phyloP scores from a whole-genome alignment of 1,284 basidiomycete species.

The Fomitopsis schrenkii region DNA sequence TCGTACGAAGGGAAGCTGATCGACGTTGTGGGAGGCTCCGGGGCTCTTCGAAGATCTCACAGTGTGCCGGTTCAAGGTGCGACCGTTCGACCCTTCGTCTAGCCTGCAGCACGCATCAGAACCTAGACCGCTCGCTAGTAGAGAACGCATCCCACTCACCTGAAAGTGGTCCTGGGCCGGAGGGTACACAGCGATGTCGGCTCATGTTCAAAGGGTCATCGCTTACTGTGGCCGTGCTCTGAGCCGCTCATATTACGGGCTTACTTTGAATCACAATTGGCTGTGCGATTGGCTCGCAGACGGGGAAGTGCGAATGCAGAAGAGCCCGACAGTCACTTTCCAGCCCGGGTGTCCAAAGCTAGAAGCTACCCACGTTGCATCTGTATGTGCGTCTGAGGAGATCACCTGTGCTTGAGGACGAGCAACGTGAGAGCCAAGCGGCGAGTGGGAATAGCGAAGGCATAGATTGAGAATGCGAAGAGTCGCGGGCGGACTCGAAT shows the following conservation, averaged over 20 bases:
- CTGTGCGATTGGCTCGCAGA: background rate
- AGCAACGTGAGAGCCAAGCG: background rate
- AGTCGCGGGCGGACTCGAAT: conserved; percentile 3
- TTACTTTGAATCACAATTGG: background rate
- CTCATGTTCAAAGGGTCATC: no score
- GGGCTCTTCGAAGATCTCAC: background rate
- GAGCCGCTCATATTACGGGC: no score
- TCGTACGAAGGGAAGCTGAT: background rate
- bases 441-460: background rate
- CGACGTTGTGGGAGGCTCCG: background rate
- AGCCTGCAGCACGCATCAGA: background rate
- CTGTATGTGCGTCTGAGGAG: background rate
- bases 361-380: conserved; percentile 4
- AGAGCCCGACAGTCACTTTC: no score
- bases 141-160: background rate
- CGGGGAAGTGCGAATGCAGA: background rate
- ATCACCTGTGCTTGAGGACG: background rate
- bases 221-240: no score
- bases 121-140: background rate
- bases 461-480: background rate
- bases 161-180: background rate
- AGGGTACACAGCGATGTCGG: no score
- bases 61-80: background rate
- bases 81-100: background rate
- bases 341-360: background rate